Conservation (phyloP, 768 basidiomycete genomes). For the Termitomyces sp. region DNA sequence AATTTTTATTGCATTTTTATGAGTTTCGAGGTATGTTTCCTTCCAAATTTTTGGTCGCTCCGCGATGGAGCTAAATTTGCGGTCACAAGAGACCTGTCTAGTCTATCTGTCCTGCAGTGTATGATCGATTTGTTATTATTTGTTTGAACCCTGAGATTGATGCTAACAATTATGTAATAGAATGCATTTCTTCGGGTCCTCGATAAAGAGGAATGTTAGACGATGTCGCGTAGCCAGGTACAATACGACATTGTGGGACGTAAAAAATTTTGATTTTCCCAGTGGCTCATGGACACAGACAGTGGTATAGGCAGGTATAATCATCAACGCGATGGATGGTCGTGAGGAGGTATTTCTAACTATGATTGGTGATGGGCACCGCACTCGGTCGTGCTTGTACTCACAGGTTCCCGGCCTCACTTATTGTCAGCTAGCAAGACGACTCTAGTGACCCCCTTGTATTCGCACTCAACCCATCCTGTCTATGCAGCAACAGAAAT, state of each 20-base stretch:
- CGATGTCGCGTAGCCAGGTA: not conserved
- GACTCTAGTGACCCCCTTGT: conserved; percentile 24
- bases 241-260: not conserved
- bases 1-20: no score
- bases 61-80: no score
- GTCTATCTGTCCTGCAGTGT: no score
- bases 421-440: conserved; percentile 19
- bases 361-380: conserved; percentile 8
- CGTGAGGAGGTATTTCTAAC: conserved; percentile 1
- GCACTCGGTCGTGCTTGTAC: conserved; percentile 6
- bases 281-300: not conserved
- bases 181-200: not conserved
- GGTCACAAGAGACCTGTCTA: no score
- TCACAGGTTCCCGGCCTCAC: conserved; percentile 4
- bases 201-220: not conserved
- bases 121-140: no score
- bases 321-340: not conserved
- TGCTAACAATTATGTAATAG: not conserved
- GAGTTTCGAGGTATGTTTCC: no score
- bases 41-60: no score
- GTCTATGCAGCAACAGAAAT: conserved; percentile 24
- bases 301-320: not conserved
- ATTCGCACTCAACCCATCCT: conserved; percentile 17
- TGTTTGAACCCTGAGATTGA: not conserved
- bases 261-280: not conserved